phyloP scores from a whole-genome alignment of 2,329 filamentous ascomycete species.

The Phymatotrichopsis omnivora region DNA sequence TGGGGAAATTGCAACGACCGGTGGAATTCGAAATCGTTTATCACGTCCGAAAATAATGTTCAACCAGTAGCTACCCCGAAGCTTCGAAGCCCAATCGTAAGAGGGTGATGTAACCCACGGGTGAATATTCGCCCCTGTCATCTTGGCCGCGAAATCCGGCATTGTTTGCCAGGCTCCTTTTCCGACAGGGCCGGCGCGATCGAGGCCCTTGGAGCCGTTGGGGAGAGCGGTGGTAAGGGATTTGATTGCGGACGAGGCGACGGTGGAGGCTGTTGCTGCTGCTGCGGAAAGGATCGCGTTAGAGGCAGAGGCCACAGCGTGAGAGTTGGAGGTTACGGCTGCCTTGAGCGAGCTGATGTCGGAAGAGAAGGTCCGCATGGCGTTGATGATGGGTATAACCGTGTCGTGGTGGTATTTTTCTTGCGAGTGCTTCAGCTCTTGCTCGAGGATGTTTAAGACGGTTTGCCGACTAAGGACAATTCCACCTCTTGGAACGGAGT shows the following conservation, averaged over 20 bases:
- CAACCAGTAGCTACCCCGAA: slow-evolving; percentile 15
- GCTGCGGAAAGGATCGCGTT: background rate
- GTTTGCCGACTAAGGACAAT: slow-evolving; percentile 20
- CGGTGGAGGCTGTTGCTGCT: slow-evolving; percentile 2
- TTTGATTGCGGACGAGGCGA: slow-evolving; percentile 39
- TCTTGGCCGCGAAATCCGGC: slow-evolving; percentile 58
- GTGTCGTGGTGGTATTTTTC: background rate
- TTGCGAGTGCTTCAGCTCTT: slow-evolving; percentile 13
- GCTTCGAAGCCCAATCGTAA: slow-evolving; percentile 36
- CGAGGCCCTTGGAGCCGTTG: no score
- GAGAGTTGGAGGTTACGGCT: background rate
- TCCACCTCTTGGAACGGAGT: slow-evolving; percentile 2
- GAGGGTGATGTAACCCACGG: slow-evolving; percentile 49
- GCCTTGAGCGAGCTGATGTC: background rate
- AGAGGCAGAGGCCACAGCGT: background rate
- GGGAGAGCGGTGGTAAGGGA: no score
- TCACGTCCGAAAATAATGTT: slow-evolving; percentile 19
- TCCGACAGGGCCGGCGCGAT: background rate
- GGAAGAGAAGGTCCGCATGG: background rate
- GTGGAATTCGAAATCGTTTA: slow-evolving; percentile 34
- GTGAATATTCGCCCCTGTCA: slow-evolving; percentile 60
- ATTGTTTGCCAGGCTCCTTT: slow-evolving; percentile 30
- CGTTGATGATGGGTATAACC: background rate
- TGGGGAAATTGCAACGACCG: slow-evolving; percentile 48
- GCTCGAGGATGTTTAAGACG: slow-evolving; percentile 16